Base-by-base conservation (phyloP, 176 grass and related monocot genomes). In the Rhynchospora breviuscula region DNA sequence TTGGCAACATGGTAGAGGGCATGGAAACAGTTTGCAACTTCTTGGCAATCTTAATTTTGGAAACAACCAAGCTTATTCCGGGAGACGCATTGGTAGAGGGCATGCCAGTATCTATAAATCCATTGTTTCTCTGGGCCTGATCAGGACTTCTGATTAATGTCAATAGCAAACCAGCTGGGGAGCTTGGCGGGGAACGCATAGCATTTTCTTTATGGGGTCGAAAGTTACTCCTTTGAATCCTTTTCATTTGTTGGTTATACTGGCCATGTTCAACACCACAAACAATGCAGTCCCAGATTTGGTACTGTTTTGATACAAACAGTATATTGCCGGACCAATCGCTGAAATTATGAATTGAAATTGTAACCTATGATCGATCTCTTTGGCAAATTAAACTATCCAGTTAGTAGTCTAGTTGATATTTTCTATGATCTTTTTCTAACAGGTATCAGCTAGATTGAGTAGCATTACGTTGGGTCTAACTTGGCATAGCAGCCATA, bases 1-100 rank as follows among this genome's bases (percentile, higher is more conserved):
- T n/a, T n/a, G n/a, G n/a, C n/a, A n/a, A n/a, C n/a, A n/a, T n/a
- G n/a, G n/a, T n/a, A n/a, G n/a, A n/a, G n/a, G n/a, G n/a, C n/a
- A n/a, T n/a, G n/a, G n/a, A n/a, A n/a, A n/a, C n/a, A n/a, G n/a
- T n/a, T n/a, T n/a, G n/a, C n/a, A n/a, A n/a, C n/a, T n/a, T n/a
- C n/a, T n/a, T n/a, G n/a, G n/a, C n/a, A n/a, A n/a, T n/a, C n/a
- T n/a, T n/a, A n/a, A n/a, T n/a, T n/a, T n/a, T n/a, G n/a, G n/a
- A 62, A 66, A 82, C 86, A 99, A 93, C 96, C n/a, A 99, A 95
- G 56, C 90, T 99, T 71, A 82, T 99, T 63, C 88, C 95, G 84
- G 93, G 96, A 82, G 93, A 95, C 68, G 82, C 43, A 89, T 72
- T 99, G 29, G 95, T 95, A 91, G 96, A 99, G 94, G 96, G 96